These are phyloP conservation scores for Magnolia changhungtana DNA, from an alignment of 164 flowering plant species.

Conservation along the genomic window DNA sequence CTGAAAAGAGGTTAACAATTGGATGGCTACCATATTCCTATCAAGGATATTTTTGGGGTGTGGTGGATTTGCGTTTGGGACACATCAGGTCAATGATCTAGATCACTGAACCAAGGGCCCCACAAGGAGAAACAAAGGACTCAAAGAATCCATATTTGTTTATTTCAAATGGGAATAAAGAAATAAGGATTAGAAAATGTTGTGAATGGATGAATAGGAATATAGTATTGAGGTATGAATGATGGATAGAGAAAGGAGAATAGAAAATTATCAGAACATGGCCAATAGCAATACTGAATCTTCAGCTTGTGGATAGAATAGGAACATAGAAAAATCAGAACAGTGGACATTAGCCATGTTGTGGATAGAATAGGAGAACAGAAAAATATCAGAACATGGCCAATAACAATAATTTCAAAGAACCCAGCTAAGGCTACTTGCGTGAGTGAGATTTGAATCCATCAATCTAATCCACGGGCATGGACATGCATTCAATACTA, in stretches of 20 bases:
- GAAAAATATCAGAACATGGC: not conserved
- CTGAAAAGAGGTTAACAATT: not conserved
- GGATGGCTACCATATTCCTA: not conserved
- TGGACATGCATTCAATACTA: not conserved
- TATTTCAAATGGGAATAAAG: not conserved
- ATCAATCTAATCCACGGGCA: not conserved
- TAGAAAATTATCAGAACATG: too few species aligned
- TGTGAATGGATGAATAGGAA: not conserved
- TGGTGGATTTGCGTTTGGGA: too few species aligned
- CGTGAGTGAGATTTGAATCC: not conserved
- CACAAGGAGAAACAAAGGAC: not conserved
- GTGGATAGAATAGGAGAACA: too few species aligned
- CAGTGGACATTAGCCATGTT: too few species aligned
- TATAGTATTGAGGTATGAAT: not conserved
- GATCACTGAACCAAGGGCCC: not conserved
- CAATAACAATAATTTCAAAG: not conserved
- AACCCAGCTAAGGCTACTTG: too few species aligned
- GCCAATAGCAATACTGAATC: too few species aligned
- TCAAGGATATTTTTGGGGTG: too few species aligned
- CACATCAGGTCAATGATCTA: not conserved
- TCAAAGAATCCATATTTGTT: not conserved
- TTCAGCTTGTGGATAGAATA: too few species aligned
- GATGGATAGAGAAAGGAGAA: too few species aligned
- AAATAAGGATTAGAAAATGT: not conserved
- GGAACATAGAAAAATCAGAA: too few species aligned